Evolutionary conservation across 2,329 filamentous ascomycete genomes (phyloP), one percentile per base, ranked within the genome.

Genomic region (Calonectria ilicicola): DNA sequence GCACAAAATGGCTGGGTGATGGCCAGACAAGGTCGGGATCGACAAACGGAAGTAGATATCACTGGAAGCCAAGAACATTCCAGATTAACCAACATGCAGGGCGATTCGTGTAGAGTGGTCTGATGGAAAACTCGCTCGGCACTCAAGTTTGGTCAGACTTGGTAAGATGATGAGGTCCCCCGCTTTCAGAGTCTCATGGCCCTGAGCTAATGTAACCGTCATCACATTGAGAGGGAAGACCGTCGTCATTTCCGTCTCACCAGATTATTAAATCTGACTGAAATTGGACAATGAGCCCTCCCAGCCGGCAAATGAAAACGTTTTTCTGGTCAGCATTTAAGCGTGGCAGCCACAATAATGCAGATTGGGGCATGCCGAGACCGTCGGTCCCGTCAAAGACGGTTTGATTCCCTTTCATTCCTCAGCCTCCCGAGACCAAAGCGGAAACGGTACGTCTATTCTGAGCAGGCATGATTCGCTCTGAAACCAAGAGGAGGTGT

Each of bases 191-290:
- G 38, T 65, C 29, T 26, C 60, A 65, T 60, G 60, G 38, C 38
- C 62, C 29, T 65, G 49, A 65, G 49, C 21, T 26, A 65, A 58
- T 70, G 49, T 66, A 63, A 69, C 46, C 46, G 35, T 69, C 35
- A 32, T 51, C 44, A 23, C 56, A 35, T 63, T 10, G 32, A 63
- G 40, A 21, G 29, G 23, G 40, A 19, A 69, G n/a, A 23, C 49
- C 17, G 26, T 53, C 35, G 46, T 44, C 56, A 69, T 69, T 35
- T 44, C 44, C 19, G 66, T 63, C 66, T 64, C 46, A 69, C 56
- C 19, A 63, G 56, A 69, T 69, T 38, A 69, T 69, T 21, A 63
- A 69, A 69, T 53, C 66, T 64, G 66, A 63, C 66, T 46, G 26
- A 32, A 62, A 53, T 32, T 42, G 26, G 35, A 7, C 58, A 69